A percentile compares a stretch with the other conserved stretches of the same genome.
phyloP scores from a whole-genome alignment of 306 rosid genomes.

The Dalbergia oliveri region DNA sequence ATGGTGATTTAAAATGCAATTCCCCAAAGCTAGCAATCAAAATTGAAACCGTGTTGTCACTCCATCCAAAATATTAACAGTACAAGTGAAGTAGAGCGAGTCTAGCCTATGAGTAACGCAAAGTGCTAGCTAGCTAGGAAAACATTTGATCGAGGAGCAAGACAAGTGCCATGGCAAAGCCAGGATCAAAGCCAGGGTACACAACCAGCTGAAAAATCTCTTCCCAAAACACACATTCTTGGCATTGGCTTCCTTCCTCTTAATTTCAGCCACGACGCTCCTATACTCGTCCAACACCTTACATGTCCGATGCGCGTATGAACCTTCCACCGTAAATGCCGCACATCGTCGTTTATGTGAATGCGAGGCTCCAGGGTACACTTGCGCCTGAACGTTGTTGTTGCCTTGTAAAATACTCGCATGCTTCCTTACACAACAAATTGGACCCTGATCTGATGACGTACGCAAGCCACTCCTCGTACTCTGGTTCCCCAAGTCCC shows the following conservation, averaged over 20 bases:
- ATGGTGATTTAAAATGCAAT: not conserved
- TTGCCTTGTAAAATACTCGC: constrained; percentile 52
- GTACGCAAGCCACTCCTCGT: not conserved
- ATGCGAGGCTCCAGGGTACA: constrained; percentile 47
- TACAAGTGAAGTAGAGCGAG: not conserved
- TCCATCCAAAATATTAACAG: constrained; percentile 22
- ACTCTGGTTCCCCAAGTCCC: constrained; percentile 48
- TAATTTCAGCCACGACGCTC: constrained; percentile 75
- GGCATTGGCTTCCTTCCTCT: constrained; percentile 63
- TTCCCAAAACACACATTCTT: constrained; percentile 73
- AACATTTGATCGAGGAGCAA: constrained; percentile 82
- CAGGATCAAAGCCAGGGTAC: constrained; percentile 71
- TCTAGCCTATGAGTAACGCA: too few relatives aligned
- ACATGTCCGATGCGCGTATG: constrained; percentile 67
- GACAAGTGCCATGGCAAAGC: constrained; percentile 83
- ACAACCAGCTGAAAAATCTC: constrained; percentile 79
- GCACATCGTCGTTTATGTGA: constrained; percentile 43
- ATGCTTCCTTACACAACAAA: constrained; percentile 68
- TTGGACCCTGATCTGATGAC: constrained; percentile 52
- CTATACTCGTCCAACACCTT: constrained; percentile 68
- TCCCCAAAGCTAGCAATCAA: too few relatives aligned
- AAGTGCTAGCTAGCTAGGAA: constrained; percentile 26
- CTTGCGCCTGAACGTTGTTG: constrained; percentile 57
- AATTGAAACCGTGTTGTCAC: too few relatives aligned
- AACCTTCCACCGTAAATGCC: constrained; percentile 69